A percentile compares a stretch with the other conserved stretches of the same genome.
These are phyloP conservation scores for Mycena maculata DNA, from an alignment of 768 basidiomycete genomes.

Conservation along the genomic window DNA sequence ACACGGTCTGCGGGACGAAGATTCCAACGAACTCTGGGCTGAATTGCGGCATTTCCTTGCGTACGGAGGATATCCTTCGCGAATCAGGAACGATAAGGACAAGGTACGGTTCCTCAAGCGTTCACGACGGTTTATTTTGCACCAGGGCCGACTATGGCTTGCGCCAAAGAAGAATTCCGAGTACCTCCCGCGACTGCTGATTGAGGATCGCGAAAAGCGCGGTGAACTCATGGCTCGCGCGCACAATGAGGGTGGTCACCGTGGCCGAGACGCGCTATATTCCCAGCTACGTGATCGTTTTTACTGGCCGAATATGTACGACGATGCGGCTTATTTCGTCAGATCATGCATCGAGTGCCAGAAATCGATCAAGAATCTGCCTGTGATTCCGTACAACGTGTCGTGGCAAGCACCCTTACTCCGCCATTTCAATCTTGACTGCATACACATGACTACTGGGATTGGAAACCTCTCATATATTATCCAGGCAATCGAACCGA, in stretches of 20 bases:
- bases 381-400: conserved; percentile 37
- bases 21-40: conserved; percentile 9
- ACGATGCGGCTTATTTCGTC: conserved; percentile 44
- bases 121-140: conserved; percentile 32
- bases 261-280: conserved; percentile 39
- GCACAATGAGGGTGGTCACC: conserved; percentile 36
- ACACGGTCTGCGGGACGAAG: conserved; percentile 32
- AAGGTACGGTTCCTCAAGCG: conserved; percentile 22
- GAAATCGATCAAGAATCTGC: conserved; percentile 31
- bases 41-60: conserved; percentile 36
- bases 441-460: conserved; percentile 44
- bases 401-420: conserved; percentile 39
- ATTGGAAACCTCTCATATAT: conserved; percentile 38
- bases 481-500: conserved; percentile 39
- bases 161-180: conserved; percentile 16
- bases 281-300: conserved; percentile 37
- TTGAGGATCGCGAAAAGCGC: conserved; percentile 25
- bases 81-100: conserved; percentile 6
- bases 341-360: conserved; percentile 50
- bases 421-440: conserved; percentile 41
- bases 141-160: conserved; percentile 36
- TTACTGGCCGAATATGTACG: conserved; percentile 52
- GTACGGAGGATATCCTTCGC: neutral
- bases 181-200: conserved; percentile 39
- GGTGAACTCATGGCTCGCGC: conserved; percentile 38